Evolutionary conservation across 192 early-diverging fungal species (phyloP).

Genomic region (Rhizophagus prolifer): DNA sequence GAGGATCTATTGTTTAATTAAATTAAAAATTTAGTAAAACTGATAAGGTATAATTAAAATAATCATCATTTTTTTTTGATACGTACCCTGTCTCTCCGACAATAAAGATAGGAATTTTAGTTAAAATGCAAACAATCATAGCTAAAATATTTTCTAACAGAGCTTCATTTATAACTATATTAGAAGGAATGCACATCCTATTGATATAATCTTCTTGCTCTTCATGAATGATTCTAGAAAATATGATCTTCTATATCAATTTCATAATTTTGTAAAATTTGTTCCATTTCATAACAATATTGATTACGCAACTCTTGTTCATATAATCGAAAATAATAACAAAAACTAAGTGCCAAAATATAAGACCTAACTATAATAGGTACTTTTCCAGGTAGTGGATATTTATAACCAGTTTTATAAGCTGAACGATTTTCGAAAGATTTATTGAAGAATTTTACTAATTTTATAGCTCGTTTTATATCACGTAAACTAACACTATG

Average conservation of each 20-base stretch:
- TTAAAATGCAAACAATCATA: slow-evolving; percentile 29
- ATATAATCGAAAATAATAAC: slow-evolving; percentile 16
- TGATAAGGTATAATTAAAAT: too few relatives aligned
- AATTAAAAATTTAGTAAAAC: too few relatives aligned
- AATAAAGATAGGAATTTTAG: slow-evolving; percentile 24
- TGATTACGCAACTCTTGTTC: not conserved
- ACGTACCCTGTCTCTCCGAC: slow-evolving; percentile 18
- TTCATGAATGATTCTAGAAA: slow-evolving; percentile 2
- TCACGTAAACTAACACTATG: slow-evolving; percentile 26
- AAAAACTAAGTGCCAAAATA: slow-evolving; percentile 15
- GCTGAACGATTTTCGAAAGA: not conserved
- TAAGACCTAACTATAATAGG: not conserved
- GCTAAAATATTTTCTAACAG: slow-evolving; percentile 18
- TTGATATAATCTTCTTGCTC: slow-evolving; percentile 19
- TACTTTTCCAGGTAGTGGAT: too few relatives aligned
- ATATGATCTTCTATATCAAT: not conserved
- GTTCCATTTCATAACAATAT: not conserved
- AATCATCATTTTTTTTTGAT: not conserved
- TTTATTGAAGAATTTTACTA: slow-evolving; percentile 4
- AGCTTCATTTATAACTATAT: slow-evolving; percentile 4
- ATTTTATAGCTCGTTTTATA: slow-evolving; percentile 15
- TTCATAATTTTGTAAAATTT: slow-evolving; percentile 8
- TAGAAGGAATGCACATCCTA: not conserved
- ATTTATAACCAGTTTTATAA: not conserved
- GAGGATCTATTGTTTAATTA: not conserved